Conservation (phyloP, 202 grass and related monocot genomes). For the Elaeis oleifera region DNA sequence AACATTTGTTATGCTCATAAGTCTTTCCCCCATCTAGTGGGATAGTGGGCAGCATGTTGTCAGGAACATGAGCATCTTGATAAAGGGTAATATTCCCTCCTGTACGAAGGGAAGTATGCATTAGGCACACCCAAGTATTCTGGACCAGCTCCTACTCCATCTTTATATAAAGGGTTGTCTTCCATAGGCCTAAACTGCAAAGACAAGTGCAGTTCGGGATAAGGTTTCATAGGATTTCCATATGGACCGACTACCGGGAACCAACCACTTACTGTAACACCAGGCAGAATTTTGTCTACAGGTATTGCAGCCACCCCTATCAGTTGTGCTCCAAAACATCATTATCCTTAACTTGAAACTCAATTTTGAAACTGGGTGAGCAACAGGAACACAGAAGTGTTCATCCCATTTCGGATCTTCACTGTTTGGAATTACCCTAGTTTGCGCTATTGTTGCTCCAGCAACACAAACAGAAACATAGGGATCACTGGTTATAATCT, state of each 20-base stretch:
- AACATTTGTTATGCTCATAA: slow-evolving; percentile 82
- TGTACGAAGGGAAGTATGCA: slow-evolving; percentile 83
- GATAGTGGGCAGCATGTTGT: slow-evolving; percentile 53
- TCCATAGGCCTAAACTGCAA: slow-evolving; percentile 69
- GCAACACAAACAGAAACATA: slow-evolving; percentile 88
- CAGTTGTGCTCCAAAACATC: slow-evolving; percentile 82
- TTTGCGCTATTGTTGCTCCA: slow-evolving; percentile 72
- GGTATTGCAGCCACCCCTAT: slow-evolving; percentile 72
- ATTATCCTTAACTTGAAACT: slow-evolving; percentile 94
- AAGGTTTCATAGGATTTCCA: slow-evolving; percentile 44
- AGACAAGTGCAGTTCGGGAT: slow-evolving; percentile 57
- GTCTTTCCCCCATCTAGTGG: slow-evolving; percentile 52
- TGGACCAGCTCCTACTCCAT: slow-evolving; percentile 39
- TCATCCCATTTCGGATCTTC: slow-evolving; percentile 96
- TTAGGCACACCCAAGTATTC: slow-evolving; percentile 63
- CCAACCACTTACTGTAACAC: slow-evolving; percentile 52
- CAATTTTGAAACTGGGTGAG: slow-evolving; percentile 58
- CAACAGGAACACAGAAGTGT: slow-evolving; percentile 80
- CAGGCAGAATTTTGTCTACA: slow-evolving; percentile 47
- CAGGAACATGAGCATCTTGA: slow-evolving; percentile 88
- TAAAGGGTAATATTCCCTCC: slow-evolving; percentile 64
- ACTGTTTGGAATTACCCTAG: slow-evolving; percentile 71
- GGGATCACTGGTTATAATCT: slow-evolving; percentile 91
- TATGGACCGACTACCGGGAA: slow-evolving; percentile 59
- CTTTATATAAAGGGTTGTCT: slow-evolving; percentile 47